Evolutionary conservation across 305 asterid species (phyloP).

Genomic region (Ilex paraguariensis): DNA sequence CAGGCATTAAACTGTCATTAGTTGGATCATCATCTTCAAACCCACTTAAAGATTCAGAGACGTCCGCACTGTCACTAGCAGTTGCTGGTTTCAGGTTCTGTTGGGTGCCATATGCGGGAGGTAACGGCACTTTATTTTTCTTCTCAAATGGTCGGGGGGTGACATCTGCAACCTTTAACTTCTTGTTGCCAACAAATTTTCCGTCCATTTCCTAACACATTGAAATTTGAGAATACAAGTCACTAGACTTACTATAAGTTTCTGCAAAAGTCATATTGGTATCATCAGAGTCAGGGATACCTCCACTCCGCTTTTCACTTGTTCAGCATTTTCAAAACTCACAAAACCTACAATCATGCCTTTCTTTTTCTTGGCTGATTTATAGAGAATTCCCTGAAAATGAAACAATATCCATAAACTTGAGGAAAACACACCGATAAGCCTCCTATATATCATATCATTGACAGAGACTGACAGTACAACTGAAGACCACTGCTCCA

Average conservation of each 20-base stretch:
- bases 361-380: conserved; percentile 88
- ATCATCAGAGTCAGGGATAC: conserved; percentile 23
- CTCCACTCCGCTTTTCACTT: conserved; percentile 50
- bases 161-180: conserved; percentile 66
- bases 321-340: conserved; percentile 58
- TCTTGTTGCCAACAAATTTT: conserved; percentile 63
- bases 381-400: conserved; percentile 52
- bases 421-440: not conserved
- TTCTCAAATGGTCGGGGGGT: conserved; percentile 68
- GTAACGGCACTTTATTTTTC: conserved; percentile 30
- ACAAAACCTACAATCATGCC: conserved; percentile 92
- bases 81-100: conserved; percentile 23
- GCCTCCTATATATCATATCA: not conserved
- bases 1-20: conserved; percentile 28
- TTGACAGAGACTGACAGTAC: not conserved
- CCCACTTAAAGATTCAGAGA: conserved; percentile 18
- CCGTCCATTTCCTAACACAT: conserved; percentile 71
- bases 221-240: conserved; percentile 17
- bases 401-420: conserved; percentile 5
- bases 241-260: conserved; percentile 6
- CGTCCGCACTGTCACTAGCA: conserved; percentile 18
- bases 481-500: no score
- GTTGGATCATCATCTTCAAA: conserved; percentile 31
- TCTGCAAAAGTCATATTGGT: not conserved
- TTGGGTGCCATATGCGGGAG: conserved; percentile 12